Base-by-base conservation (phyloP, 129 eudicot genomes). In the Arctium minus region DNA sequence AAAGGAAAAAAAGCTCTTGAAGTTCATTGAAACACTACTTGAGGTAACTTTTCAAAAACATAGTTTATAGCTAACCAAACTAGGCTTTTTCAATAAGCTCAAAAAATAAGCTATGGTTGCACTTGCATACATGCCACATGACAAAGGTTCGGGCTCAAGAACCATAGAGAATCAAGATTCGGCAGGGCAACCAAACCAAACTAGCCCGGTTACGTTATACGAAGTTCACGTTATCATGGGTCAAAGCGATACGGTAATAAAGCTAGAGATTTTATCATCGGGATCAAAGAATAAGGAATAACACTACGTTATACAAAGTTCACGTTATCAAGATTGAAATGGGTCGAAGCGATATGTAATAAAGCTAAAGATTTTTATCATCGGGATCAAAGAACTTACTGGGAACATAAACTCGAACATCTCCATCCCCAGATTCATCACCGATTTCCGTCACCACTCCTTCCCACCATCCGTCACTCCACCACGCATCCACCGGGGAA, bases 401-500 rank as follows among this genome's bases (percentile, higher is more conserved):
- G 29, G 99, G 98, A 83, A 90, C 32, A 77, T 88, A 96, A 84
- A 96, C 89, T 83, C 90, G 92, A 78, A 86, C 75, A 53, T 72
- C 77, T 86, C 83, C 95, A 78, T 84, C 90, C 70, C 60, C 87
- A 0, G 86, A 77, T 62, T 80, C 81, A 70, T 78, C 81, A 67
- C 87, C 29, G 5, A 84, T 76, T 79, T 83, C 89, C 50, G 87
- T 79, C 2, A 96, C 82, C 56, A 96, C 89, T 22, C 99, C 99
- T 90, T 96, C 99, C 99, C 99, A 96, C 99, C 99, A 96, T 11
- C 99, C 99, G 87, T 96, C 98, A 75, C 97, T 91, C 99, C 99
- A 96, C 98, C 98, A 96, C 12, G 91, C 97, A 80, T 96, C 99
- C 56, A 92, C 98, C 5, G 94, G 90, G 46, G 88, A 91, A 78